Evolutionary conservation across 257 asterid genomes (phyloP).

Genomic region (Thymus mandschuricus): DNA sequence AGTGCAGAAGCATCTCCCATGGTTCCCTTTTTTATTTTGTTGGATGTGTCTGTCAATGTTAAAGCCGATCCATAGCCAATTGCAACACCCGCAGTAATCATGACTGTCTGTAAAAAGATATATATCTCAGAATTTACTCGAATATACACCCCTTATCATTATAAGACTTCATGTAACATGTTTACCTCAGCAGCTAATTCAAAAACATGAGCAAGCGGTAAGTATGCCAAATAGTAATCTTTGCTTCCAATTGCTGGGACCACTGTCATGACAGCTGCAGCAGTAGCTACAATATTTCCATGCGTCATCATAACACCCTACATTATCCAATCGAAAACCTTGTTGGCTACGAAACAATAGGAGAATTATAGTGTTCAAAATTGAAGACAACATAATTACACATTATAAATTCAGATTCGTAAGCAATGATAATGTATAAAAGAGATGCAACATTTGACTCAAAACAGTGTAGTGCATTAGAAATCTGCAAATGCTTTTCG

Average conservation of each 20-base stretch:
- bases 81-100: slow-evolving; percentile 76
- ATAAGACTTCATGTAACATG: slow-evolving; percentile 22
- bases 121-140: slow-evolving; percentile 35
- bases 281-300: slow-evolving; percentile 87
- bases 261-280: slow-evolving; percentile 89
- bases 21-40: slow-evolving; percentile 87
- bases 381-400: slow-evolving; percentile 21
- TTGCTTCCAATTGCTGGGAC: slow-evolving; percentile 67
- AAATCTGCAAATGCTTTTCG: slow-evolving; percentile 15
- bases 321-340: slow-evolving; percentile 29
- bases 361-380: slow-evolving; percentile 21
- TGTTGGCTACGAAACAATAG: slow-evolving; percentile 11
- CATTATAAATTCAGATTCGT: background rate
- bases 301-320: slow-evolving; percentile 98
- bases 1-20: slow-evolving; percentile 83
- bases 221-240: slow-evolving; percentile 84
- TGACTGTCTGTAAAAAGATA: slow-evolving; percentile 64
- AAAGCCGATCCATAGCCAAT: slow-evolving; percentile 89
- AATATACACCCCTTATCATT: slow-evolving; percentile 25
- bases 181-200: slow-evolving; percentile 95
- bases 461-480: background rate
- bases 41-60: slow-evolving; percentile 91
- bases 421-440: background rate
- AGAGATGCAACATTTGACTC: background rate
- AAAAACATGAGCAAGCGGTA: slow-evolving; percentile 93